Conservation (phyloP, 306 rosid species). For the Rosa rugosa region DNA sequence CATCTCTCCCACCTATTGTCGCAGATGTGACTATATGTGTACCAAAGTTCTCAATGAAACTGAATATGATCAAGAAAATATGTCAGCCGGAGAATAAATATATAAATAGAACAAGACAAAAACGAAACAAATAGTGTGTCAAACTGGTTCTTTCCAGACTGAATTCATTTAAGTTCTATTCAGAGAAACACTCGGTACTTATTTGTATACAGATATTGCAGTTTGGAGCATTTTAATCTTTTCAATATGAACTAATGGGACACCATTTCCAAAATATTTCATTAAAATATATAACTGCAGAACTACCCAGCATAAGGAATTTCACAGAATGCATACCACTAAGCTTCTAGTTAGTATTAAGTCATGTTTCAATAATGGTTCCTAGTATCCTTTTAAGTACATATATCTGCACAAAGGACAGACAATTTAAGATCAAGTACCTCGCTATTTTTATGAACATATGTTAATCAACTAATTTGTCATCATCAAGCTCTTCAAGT, state of each 20-base stretch:
- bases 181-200: not conserved
- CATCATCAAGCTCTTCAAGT: conserved; percentile 2
- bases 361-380: conserved; percentile 2
- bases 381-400: not conserved
- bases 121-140: conserved; percentile 21
- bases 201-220: not conserved
- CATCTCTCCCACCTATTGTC: conserved; percentile 93
- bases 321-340: not conserved
- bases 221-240: not conserved
- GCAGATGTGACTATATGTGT: conserved; percentile 95
- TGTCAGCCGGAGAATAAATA: not conserved
- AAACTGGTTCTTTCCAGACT: conserved; percentile 19
- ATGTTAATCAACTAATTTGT: not conserved
- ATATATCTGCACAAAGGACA: not conserved
- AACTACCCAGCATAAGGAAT: not conserved
- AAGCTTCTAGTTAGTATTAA: not conserved
- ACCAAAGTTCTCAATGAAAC: conserved; percentile 96
- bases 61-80: conserved; percentile 40
- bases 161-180: not conserved
- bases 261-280: not conserved
- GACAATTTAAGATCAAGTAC: not conserved
- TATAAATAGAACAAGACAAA: not conserved
- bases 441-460: not conserved
- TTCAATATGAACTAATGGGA: not conserved
- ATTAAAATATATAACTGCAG: not conserved